Evolutionary conservation across 176 grass and related monocot genomes (phyloP).

Genomic region (Bolboschoenus planiculmis): DNA sequence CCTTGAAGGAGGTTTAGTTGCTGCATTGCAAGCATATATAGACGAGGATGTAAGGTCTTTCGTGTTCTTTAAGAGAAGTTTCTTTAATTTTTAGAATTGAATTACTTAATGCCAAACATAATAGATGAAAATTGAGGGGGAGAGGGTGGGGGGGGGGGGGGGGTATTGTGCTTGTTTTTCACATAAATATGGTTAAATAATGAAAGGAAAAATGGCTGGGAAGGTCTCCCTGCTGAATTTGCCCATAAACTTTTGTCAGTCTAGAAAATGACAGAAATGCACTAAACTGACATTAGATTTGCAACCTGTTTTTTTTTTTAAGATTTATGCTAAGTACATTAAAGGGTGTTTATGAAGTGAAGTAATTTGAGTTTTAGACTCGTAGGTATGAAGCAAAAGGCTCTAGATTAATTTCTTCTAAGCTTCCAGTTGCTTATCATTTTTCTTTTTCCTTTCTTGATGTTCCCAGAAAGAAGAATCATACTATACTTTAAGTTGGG

Average conservation of each 20-base stretch:
- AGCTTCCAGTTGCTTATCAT: neutral
- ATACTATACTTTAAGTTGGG: slow-evolving; percentile 93
- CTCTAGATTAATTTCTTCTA: neutral
- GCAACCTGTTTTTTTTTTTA: neutral
- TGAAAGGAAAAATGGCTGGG: neutral
- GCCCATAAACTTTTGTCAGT: neutral
- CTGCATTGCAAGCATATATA: slow-evolving; percentile 65
- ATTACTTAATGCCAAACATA: neutral
- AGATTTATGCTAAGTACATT: neutral
- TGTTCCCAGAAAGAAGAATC: slow-evolving; percentile 62
- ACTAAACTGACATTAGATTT: neutral
- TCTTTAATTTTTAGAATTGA: neutral
- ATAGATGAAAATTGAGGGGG: neutral
- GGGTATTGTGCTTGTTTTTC: neutral
- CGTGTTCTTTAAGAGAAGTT: neutral
- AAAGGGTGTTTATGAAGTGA: neutral
- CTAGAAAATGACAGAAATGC: neutral
- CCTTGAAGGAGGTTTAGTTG: slow-evolving; percentile 58
- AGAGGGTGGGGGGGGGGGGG: too few species aligned
- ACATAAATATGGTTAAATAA: neutral
- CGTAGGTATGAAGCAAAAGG: neutral
- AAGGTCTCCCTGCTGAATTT: neutral
- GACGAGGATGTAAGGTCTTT: slow-evolving; percentile 64
- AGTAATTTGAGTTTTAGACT: neutral
- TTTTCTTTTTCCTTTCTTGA: neutral